phyloP scores from a whole-genome alignment of 371 early-diverging fungal genomes.

The Zychaea mexicana region DNA sequence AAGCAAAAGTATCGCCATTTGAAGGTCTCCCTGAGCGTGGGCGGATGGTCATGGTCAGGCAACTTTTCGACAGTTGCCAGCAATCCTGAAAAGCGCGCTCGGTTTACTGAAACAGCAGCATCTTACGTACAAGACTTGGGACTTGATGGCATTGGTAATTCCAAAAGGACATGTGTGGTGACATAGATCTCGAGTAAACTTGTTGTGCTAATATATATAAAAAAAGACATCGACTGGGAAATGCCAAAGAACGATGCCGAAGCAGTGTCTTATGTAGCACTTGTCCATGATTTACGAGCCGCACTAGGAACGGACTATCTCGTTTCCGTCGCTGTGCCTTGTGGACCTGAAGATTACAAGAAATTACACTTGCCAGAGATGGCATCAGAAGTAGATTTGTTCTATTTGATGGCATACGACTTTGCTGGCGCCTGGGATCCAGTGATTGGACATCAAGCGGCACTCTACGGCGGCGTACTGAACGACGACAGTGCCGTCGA shows the following conservation, averaged over 20 bases:
- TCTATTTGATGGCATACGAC: conserved; percentile 86
- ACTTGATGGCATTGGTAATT: conserved; percentile 41
- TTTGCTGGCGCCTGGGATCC: conserved; percentile 75
- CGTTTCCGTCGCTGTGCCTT: conserved; percentile 71
- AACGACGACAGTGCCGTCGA: conserved; percentile 71
- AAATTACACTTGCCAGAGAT: conserved; percentile 63
- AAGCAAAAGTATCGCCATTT: conserved; percentile 68
- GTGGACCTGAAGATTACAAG: conserved; percentile 61
- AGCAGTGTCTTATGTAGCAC: conserved; percentile 70
- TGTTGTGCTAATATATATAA: background rate
- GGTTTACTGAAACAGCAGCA: conserved; percentile 61
- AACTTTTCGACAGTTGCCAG: conserved; percentile 77
- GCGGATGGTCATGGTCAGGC: conserved; percentile 87
- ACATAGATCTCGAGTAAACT: conserved; percentile 1
- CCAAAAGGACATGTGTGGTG: background rate
- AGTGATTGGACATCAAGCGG: conserved; percentile 82
- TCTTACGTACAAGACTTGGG: conserved; percentile 55
- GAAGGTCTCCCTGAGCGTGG: conserved; percentile 78
- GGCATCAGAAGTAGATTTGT: conserved; percentile 67
- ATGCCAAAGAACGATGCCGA: conserved; percentile 79
- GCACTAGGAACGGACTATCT: conserved; percentile 58
- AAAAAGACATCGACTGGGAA: conserved; percentile 89
- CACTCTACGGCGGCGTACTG: conserved; percentile 69
- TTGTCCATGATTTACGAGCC: conserved; percentile 71
- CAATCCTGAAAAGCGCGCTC: conserved; percentile 41